These are phyloP conservation scores for Geoglossum cookeanum DNA, from an alignment of 2,329 filamentous ascomycete species.

Conservation along the genomic window DNA sequence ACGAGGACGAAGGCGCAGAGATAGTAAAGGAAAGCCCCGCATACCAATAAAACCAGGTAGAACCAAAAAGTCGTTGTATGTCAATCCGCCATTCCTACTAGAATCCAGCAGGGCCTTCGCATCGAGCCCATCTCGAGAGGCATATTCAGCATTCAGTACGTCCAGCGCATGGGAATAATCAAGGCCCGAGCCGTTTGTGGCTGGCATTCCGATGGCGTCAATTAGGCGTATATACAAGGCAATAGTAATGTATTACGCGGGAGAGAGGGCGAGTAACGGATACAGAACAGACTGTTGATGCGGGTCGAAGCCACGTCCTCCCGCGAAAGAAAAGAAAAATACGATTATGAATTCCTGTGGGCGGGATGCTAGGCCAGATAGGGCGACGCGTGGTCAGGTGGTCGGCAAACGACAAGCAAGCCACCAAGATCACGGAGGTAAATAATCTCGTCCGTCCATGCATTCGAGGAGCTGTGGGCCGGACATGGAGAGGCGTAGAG, in stretches of 20 bases:
- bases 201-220: slow-evolving; percentile 41
- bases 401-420: background rate
- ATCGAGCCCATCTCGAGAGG: slow-evolving; percentile 67
- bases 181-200: slow-evolving; percentile 50
- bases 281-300: slow-evolving; percentile 29
- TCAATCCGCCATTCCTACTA: slow-evolving; percentile 77
- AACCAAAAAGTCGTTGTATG: slow-evolving; percentile 97
- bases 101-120: slow-evolving; percentile 78
- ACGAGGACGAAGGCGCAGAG: slow-evolving; percentile 1
- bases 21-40: slow-evolving; percentile 8
- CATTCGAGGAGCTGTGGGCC: too few relatives aligned
- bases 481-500: too few relatives aligned
- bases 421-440: too few relatives aligned
- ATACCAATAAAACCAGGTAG: slow-evolving; percentile 87
- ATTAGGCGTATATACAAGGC: slow-evolving; percentile 25
- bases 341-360: slow-evolving; percentile 5
- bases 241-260: slow-evolving; percentile 16
- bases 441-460: too few relatives aligned
- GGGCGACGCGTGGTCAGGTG: background rate
- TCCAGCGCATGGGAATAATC: slow-evolving; percentile 62
- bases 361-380: background rate
- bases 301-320: slow-evolving; percentile 37
- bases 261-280: slow-evolving; percentile 12
- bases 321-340: slow-evolving; percentile 31
- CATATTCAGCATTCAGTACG: slow-evolving; percentile 58